Base-by-base conservation (phyloP, 1,139 yeast genomes). In the Suhomyces coccinellae region DNA sequence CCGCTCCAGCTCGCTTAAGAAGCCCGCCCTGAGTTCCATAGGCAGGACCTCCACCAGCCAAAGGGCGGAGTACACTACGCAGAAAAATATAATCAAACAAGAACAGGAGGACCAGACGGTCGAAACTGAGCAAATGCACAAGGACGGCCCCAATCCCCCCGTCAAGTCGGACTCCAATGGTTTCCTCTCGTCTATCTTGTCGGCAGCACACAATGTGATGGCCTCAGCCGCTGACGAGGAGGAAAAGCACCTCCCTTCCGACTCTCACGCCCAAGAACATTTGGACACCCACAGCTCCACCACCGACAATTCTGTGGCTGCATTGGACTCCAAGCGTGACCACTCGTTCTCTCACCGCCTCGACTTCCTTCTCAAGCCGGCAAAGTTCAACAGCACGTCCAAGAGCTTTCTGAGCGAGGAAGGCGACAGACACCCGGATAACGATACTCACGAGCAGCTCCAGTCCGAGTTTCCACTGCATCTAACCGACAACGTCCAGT, bases 401-500 rank as follows among this genome's bases (percentile, higher is more conserved):
- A 44, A 47, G 33, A 45, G 47, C 16, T 32, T 36, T 24, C 40
- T 46, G 34, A 44, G 49, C 12, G 52, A 47, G 15, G 52, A 50
- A 1, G 45, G 36, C 12, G 42, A 31, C 6, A 38, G 31, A 27
- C 38, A 26, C 7, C 31, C 37, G 11, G 40, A 41, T 24, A 26
- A 20, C 27, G 40, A 35, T 27, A 17, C 45, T 9, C 14, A n/a
- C 9, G 44, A 36, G 3, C 27, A 32, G 17, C 42, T 44, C 14
- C 46, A 43, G 15, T 24, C 16, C 24, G 34, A 30, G 5, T 27
- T 22, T 16, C 42, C 51, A 52, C 12, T 29, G 40, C 51, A 42
- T 30, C 36, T 46, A 29, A 49, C 71, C 2, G 56, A 66, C 11
- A 62, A 62, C 44, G 69, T 74, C 15, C 80, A 75, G 40, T 86